Evolutionary conservation across 148 eudicot genomes (phyloP), one percentile per base, ranked within the genome.

Genomic region (Agrostemma githago): DNA sequence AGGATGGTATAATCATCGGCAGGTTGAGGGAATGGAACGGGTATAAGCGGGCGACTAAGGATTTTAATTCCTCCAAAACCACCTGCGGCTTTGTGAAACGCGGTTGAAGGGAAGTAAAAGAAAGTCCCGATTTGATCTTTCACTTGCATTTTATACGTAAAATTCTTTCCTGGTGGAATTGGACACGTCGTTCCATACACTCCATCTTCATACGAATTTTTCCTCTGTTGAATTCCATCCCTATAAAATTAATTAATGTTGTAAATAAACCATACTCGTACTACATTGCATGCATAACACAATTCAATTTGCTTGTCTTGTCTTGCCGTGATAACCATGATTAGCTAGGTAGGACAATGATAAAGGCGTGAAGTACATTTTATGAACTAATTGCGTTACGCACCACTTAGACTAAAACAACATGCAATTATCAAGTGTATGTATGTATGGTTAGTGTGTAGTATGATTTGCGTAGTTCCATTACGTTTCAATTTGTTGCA

Each of bases 91-190:
- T 89, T 93, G 77, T 93, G 98, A 77, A 93, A 85, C 38, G 72
- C 87, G 2, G 89, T 86, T 0, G 98, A 90, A 0, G 98, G 98
- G 81, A 86, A 93, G 71, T 93, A 90, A 76, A 82, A 93, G 80
- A 84, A 90, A 79, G 88, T 90, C 5, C 98, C 98, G 5, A 93
- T 93, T 73, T 93, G 96, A 81, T 93, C 98, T 60, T 93, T 93
- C 7, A 86, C 86, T 72, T 93, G 98, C 79, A 90, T 72, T 63
- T 58, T 66, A 86, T 89, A 92, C 1, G 97, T 92, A 80, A 80
- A 92, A 81, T 92, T 92, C 75, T 80, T 80, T 56, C 97, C 97
- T 0, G 88, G 86, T 48, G 97, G 97, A 44, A 92, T 92, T n/a
- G 97, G 95, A 74, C 97, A 92, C 40, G 89, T 92, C 3, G 97